These are phyloP conservation scores for Elsinoe australis DNA, from an alignment of 2,329 filamentous ascomycete species.

Conservation along the genomic window DNA sequence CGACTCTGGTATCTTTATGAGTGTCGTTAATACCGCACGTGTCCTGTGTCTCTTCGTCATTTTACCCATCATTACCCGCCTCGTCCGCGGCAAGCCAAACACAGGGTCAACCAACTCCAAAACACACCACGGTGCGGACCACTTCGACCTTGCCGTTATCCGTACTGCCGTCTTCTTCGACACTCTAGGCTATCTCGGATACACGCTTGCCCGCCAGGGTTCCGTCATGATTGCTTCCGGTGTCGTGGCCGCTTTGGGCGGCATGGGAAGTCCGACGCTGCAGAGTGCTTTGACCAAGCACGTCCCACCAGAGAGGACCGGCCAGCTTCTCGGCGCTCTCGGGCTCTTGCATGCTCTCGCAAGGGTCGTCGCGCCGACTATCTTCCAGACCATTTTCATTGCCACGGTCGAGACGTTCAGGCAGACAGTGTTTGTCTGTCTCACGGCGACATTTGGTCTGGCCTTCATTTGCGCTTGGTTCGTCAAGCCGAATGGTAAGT, in stretches of 20 bases:
- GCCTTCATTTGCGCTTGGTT: slow-evolving; percentile 62
- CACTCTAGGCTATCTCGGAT: slow-evolving; percentile 66
- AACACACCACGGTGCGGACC: slow-evolving; percentile 62
- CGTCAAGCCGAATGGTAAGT: slow-evolving; percentile 66
- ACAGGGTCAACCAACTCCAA: slow-evolving; percentile 33
- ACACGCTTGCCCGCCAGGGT: slow-evolving; percentile 56
- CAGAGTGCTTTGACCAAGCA: slow-evolving; percentile 86
- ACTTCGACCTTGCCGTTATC: slow-evolving; percentile 68
- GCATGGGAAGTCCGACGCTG: slow-evolving; percentile 75
- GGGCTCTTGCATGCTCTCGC: slow-evolving; percentile 78
- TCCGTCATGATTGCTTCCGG: slow-evolving; percentile 64
- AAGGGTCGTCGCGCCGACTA: slow-evolving; percentile 66
- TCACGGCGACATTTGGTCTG: slow-evolving; percentile 58
- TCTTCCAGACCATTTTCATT: slow-evolving; percentile 83
- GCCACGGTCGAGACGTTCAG: slow-evolving; percentile 69
- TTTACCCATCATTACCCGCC: slow-evolving; percentile 67
- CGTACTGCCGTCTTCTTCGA: slow-evolving; percentile 70
- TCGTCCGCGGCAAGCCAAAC: slow-evolving; percentile 56
- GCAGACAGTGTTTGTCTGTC: slow-evolving; percentile 73
- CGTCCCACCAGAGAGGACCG: slow-evolving; percentile 71
- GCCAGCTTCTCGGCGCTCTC: slow-evolving; percentile 79
- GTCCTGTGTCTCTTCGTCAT: slow-evolving; percentile 67
- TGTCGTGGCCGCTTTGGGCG: slow-evolving; percentile 66
- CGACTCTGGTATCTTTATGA: slow-evolving; percentile 74
- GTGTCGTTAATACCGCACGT: slow-evolving; percentile 66